A percentile compares a stretch with the other conserved stretches of the same genome.
These are phyloP conservation scores for Pseudogymnoascus sp. DNA, from an alignment of 2,329 filamentous ascomycete genomes.

Conservation along the genomic window DNA sequence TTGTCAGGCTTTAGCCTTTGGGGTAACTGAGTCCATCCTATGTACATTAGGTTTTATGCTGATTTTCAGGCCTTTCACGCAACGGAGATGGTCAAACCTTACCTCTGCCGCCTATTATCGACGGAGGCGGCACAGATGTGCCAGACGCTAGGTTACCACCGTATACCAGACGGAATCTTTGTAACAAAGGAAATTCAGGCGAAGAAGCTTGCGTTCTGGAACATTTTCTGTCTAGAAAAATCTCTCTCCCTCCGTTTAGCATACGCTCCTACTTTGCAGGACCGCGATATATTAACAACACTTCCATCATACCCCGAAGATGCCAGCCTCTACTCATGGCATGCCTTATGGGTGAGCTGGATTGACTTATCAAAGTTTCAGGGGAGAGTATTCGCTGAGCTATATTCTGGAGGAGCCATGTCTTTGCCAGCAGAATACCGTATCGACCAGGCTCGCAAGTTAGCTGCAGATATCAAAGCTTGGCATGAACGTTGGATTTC, in stretches of 20 bases:
- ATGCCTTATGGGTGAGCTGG: slow-evolving; percentile 12
- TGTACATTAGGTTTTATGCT: not conserved
- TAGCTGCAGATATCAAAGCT: not conserved
- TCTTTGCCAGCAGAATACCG: not conserved
- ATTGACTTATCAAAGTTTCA: slow-evolving; percentile 12
- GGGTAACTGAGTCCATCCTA: not conserved
- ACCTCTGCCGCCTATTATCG: slow-evolving; percentile 3
- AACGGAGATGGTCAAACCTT: slow-evolving; percentile 1
- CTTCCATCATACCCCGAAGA: not conserved
- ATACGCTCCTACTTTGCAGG: slow-evolving; percentile 12
- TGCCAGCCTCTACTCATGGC: slow-evolving; percentile 8
- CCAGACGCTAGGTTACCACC: slow-evolving; percentile 9
- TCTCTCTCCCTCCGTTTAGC: slow-evolving; percentile 13
- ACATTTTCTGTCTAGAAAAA: slow-evolving; percentile 13
- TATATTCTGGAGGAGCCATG: slow-evolving; percentile 11
- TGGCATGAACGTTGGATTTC: not conserved
- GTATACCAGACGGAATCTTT: not conserved
- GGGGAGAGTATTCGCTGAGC: slow-evolving; percentile 9
- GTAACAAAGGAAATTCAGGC: slow-evolving; percentile 4
- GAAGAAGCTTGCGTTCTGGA: slow-evolving; percentile 13
- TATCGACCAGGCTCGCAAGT: not conserved
- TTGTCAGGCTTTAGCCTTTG: not conserved
- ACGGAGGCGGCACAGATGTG: slow-evolving; percentile 9
- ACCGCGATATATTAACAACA: slow-evolving; percentile 14
- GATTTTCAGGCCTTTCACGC: not conserved